Evolutionary conservation across 768 basidiomycete genomes (phyloP), one percentile per base, ranked within the genome.

Genomic region (Russula lepida): DNA sequence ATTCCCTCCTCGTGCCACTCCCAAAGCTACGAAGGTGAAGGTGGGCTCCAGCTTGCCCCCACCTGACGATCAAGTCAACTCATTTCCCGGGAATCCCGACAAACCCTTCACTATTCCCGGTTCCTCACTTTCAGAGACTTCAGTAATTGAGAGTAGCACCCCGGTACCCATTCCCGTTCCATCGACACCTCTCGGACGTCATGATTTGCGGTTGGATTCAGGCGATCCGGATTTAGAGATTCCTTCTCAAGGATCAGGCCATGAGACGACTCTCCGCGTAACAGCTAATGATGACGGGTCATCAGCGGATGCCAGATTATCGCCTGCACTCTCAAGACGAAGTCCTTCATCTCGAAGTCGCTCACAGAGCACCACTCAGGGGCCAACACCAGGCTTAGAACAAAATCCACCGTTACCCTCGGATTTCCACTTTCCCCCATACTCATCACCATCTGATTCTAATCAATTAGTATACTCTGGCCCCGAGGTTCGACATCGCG

Each of bases 1-100:
- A 0, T 84, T 85, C 58, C 83, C 84, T 33, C 72, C 76, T 1
- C 72, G 76, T 35, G 64, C 69, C 19, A 56, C 65, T 8, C 69
- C 73, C 27, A 71, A 25, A 73, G 74, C 58, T 21, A 33, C 59
- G 44, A 60, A 46, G 28, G 30, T 59, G 27, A 60, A 46, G 51
- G 9, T 43, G 33, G 50, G 46, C 44, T 54, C 21, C 4, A 46
- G 44, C 11, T 44, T 50, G 25, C 19, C 56, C 13, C 39, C 25
- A 8, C 27, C 51, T 27, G 63, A 56, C 7, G 63, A 60, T 28
- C 59, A 59, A 30, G 17, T 17, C n/a, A 53, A 56, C 11, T 33
- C 17, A 35, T n/a, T 44, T 19, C 28, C 37, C 17, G 19, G 32
- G 6, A 9, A 55, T 47, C 15, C 12, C 33, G 41, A 55, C n/a